Evolutionary conservation across 306 rosid genomes (phyloP), one percentile per base, ranked within the genome.

Genomic region (Trifolium pratense): DNA sequence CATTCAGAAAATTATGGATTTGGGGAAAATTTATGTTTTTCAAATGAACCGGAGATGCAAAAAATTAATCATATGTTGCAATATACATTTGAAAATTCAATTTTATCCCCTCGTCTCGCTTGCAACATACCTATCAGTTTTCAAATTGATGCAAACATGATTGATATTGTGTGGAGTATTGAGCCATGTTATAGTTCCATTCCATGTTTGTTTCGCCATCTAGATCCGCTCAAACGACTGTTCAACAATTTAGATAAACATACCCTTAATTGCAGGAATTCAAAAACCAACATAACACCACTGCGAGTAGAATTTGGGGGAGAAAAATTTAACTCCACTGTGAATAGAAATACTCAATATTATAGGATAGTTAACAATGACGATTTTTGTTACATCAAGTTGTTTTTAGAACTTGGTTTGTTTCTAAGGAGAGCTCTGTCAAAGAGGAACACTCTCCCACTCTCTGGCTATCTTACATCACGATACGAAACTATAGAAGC

Each of bases 251-350:
- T 26, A 58, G 36, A 58, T 58, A 26, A 57, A 25, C 7, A 14
- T 14, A 58, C 12, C 17, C 65, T 49, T 36, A 37, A 36, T 37
- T 49, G 58, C 71, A 61, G 45, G 66, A 62, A 37, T 78, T 40
- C 18, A 39, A 63, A 78, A 72, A n/a, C 70, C 61, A 55, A 56
- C 29, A 51, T 9, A 43, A 73, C 40, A 63, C 10, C 39, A 25
- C 25, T 23, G 75, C 83, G 67, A 73, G 69, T 17, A 17, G 42
- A 73, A 56, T 42, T 36, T 36, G 25, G 29, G 56, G 25, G 45
- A 36, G 48, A 25, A 58, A 56, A 79, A 7, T 8, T 48, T 37
- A 36, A 66, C 60, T 21, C 21, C 40, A 2, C 5, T 63, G 42
- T 18, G 53, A 40, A 5, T 20, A 62, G 46, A 62, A 64, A n/a